phyloP scores from a whole-genome alignment of 768 basidiomycete species.

The Rhodotorula graminis region DNA sequence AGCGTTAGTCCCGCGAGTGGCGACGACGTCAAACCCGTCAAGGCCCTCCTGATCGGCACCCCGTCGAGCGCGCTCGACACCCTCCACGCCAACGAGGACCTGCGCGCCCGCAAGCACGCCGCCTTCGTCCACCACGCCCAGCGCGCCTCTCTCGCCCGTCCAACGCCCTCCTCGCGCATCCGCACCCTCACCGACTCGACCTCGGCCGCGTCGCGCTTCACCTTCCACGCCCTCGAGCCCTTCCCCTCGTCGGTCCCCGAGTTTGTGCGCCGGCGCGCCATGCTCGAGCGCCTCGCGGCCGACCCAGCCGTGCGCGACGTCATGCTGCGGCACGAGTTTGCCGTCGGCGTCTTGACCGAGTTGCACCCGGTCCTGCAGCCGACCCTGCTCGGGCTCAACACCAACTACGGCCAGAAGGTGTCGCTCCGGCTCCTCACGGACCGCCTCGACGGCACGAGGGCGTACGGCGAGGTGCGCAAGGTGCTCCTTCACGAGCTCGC shows the following conservation, averaged over 20 bases:
- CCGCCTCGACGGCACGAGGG: conserved; percentile 28
- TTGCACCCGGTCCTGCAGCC: conserved; percentile 34
- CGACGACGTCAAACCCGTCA: conserved; percentile 14
- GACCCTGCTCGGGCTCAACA: conserved; percentile 41
- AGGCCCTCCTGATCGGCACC: conserved; percentile 37
- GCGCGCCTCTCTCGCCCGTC: neutral
- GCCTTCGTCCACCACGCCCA: conserved; percentile 18
- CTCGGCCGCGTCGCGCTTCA: conserved; percentile 9
- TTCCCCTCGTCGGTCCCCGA: conserved; percentile 28
- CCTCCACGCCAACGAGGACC: conserved; percentile 4
- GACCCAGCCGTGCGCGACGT: conserved; percentile 28
- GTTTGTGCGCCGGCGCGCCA: conserved; percentile 13
- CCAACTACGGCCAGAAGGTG: conserved; percentile 39
- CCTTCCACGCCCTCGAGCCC: conserved; percentile 28
- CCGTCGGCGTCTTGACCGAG: conserved; percentile 21
- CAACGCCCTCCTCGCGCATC: conserved; percentile 13
- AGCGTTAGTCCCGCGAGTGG: too few relatives aligned
- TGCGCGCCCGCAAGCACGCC: conserved; percentile 24
- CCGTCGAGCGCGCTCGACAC: neutral
- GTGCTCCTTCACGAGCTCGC: conserved; percentile 40
- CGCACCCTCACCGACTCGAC: neutral
- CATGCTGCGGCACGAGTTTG: conserved; percentile 29
- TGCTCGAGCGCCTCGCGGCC: conserved; percentile 24
- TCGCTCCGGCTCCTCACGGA: conserved; percentile 38
- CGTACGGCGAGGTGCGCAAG: conserved; percentile 35